Percentiles rank a stretch among this genome's conserved stretches.
These are phyloP conservation scores for Alternaria sp. DNA, from an alignment of 2,329 filamentous ascomycete genomes.

Conservation along the genomic window DNA sequence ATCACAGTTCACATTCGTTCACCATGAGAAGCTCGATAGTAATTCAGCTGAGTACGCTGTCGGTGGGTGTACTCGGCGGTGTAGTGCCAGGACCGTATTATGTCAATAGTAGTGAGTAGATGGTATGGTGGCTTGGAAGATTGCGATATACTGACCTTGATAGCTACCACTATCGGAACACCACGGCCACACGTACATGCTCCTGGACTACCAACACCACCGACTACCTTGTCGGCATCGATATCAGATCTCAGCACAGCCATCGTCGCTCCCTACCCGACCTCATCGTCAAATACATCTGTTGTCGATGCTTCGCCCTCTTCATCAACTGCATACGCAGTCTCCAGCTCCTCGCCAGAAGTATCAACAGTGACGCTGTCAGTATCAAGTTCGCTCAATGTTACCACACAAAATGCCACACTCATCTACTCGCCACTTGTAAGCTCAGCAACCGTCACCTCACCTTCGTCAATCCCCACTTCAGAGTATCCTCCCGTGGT, in stretches of 20 bases:
- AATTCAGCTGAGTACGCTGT: slow-evolving; percentile 28
- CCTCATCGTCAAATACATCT: slow-evolving; percentile 5
- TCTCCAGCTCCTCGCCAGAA: background rate
- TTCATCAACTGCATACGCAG: background rate
- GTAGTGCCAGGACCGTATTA: slow-evolving; percentile 17
- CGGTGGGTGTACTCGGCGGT: slow-evolving; percentile 23
- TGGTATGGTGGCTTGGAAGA: background rate
- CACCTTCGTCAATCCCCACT: slow-evolving; percentile 1
- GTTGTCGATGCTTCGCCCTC: background rate
- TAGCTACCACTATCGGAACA: slow-evolving; percentile 20
- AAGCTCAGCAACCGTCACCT: background rate
- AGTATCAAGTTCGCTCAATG: background rate
- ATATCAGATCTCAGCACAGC: background rate
- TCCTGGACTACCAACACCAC: slow-evolving; percentile 3
- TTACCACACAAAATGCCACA: slow-evolving; percentile 7
- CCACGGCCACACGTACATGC: slow-evolving; percentile 25
- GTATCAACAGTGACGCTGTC: background rate
- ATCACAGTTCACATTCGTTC: slow-evolving; percentile 11
- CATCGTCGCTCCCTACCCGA: slow-evolving; percentile 1
- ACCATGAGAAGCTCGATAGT: slow-evolving; percentile 30
- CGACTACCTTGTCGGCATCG: slow-evolving; percentile 3
- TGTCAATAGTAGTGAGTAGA: slow-evolving; percentile 22
- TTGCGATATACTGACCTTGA: slow-evolving; percentile 7
- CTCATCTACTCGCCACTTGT: slow-evolving; percentile 11
- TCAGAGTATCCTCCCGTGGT: slow-evolving; percentile 8